Evolutionary conservation across 2,329 filamentous ascomycete genomes (phyloP).

Genomic region (Rhinocladiella similis): DNA sequence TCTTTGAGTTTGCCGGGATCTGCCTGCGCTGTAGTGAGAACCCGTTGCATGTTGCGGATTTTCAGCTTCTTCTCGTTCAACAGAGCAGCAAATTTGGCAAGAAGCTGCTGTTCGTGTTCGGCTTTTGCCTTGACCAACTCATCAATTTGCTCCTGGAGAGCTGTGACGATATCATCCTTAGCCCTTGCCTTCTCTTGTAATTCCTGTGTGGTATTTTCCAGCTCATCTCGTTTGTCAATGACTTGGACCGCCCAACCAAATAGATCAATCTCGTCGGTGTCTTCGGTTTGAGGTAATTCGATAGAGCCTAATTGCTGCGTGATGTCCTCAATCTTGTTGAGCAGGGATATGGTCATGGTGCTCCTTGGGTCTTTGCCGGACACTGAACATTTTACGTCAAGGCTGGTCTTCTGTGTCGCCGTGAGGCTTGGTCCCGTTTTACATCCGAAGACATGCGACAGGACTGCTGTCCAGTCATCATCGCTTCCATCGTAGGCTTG

Average conservation of each 20-base stretch:
- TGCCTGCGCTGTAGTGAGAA: slow-evolving; percentile 52
- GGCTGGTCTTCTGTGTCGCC: slow-evolving; percentile 12
- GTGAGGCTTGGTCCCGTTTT: slow-evolving; percentile 1
- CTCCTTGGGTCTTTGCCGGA: slow-evolving; percentile 29
- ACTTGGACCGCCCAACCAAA: slow-evolving; percentile 59
- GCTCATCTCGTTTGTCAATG: slow-evolving; percentile 42
- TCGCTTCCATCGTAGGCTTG: slow-evolving; percentile 46
- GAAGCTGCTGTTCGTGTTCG: slow-evolving; percentile 56
- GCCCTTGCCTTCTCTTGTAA: slow-evolving; percentile 42
- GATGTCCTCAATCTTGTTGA: slow-evolving; percentile 51
- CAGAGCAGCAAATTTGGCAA: slow-evolving; percentile 59
- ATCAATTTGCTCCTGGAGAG: slow-evolving; percentile 56
- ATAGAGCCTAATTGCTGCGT: slow-evolving; percentile 58
- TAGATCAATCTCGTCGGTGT: slow-evolving; percentile 56
- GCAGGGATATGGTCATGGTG: slow-evolving; percentile 42
- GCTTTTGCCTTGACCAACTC: slow-evolving; percentile 59
- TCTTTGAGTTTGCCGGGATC: slow-evolving; percentile 37
- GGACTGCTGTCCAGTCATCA: slow-evolving; percentile 42
- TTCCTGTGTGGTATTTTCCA: slow-evolving; percentile 44
- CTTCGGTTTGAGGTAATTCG: slow-evolving; percentile 48
- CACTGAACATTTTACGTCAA: slow-evolving; percentile 23
- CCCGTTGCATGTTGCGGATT: slow-evolving; percentile 61
- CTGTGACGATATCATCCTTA: slow-evolving; percentile 52
- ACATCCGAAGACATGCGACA: slow-evolving; percentile 37
- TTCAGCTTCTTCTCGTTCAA: slow-evolving; percentile 66